Evolutionary conservation across 169 alveolate genomes (phyloP).

Genomic region (Cyclospora cayetanensis): DNA sequence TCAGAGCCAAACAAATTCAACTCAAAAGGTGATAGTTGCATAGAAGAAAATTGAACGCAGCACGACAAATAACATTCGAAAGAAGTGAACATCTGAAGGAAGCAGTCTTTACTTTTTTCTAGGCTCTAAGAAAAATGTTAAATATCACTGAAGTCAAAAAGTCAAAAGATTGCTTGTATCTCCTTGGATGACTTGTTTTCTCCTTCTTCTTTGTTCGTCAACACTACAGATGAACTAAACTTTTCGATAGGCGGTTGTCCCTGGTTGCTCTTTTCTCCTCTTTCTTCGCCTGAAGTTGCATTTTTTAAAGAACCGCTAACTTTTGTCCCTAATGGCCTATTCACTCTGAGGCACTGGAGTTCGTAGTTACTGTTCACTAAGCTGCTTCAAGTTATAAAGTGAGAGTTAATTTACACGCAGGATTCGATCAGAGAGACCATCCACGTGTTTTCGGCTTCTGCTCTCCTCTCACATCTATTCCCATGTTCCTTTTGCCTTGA

Average conservation of each 20-base stretch:
- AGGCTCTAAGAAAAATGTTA: background rate
- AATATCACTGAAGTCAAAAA: background rate
- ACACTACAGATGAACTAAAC: too few relatives aligned
- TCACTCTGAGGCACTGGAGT: background rate
- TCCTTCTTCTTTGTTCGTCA: background rate
- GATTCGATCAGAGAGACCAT: too few relatives aligned
- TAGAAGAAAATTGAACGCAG: background rate
- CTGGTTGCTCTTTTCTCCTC: too few relatives aligned
- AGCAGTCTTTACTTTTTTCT: background rate
- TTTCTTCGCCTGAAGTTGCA: background rate
- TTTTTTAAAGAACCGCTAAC: background rate
- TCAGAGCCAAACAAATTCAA: conserved; percentile 82
- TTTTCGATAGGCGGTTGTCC: too few relatives aligned
- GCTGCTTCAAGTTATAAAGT: too few relatives aligned
- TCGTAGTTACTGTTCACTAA: too few relatives aligned
- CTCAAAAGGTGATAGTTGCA: conserved; percentile 73
- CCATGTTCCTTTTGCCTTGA: background rate
- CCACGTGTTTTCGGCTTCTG: too few relatives aligned
- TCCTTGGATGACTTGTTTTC: background rate
- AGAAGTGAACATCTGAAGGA: background rate
- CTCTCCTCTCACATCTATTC: too few relatives aligned
- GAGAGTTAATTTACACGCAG: too few relatives aligned
- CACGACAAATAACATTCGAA: background rate
- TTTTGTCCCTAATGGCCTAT: background rate
- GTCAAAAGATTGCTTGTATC: background rate